Conservation (phyloP, 345 rosid species). For the Populus euphratica region DNA sequence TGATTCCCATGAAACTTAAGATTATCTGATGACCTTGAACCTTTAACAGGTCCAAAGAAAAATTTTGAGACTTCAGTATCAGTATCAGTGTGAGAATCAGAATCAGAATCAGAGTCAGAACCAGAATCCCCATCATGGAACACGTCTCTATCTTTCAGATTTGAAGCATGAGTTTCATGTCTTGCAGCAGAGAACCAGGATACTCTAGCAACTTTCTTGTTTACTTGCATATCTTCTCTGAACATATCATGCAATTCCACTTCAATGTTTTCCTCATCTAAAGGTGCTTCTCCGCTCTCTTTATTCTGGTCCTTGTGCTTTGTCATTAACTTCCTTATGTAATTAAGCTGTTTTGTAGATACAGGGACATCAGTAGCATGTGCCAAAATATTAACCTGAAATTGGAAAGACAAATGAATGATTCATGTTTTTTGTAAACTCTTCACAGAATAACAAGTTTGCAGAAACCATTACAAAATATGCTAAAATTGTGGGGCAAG, state of each 20-base stretch:
- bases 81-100: conserved; percentile 38
- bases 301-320: conserved; percentile 44
- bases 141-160: conserved; percentile 18
- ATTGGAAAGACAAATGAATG: conserved; percentile 24
- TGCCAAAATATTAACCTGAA: conserved; percentile 85
- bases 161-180: conserved; percentile 20
- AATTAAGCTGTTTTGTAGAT: conserved; percentile 72
- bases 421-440: neutral
- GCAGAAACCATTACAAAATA: neutral
- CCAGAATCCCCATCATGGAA: conserved; percentile 29
- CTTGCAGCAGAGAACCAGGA: conserved; percentile 40
- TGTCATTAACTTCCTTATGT: conserved; percentile 65
- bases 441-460: neutral
- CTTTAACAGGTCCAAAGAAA: conserved; percentile 25
- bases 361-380: conserved; percentile 69
- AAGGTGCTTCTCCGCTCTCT: conserved; percentile 21
- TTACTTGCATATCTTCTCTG: conserved; percentile 31
- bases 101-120: conserved; percentile 25
- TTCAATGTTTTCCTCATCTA: conserved; percentile 26
- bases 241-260: conserved; percentile 25
- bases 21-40: conserved; percentile 35
- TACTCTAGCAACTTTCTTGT: conserved; percentile 31
- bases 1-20: conserved; percentile 22
- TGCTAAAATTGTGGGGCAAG: no score
- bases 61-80: conserved; percentile 41